A percentile compares a stretch with the other conserved stretches of the same genome.
Conservation (phyloP, 1,284 basidiomycete genomes). For the Fistulina hepatica region DNA sequence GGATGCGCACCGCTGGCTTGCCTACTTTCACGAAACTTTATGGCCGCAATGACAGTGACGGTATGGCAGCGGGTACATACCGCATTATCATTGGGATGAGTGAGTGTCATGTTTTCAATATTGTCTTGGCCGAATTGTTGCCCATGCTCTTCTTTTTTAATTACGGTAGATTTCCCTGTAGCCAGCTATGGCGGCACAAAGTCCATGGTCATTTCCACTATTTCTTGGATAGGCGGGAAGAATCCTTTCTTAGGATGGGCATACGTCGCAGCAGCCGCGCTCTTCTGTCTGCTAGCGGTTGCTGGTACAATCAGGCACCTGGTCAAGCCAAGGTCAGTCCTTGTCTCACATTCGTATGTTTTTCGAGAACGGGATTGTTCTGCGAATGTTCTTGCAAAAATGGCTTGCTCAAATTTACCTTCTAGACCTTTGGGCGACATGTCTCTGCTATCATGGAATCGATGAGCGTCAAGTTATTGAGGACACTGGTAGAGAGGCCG, state of each 20-base stretch:
- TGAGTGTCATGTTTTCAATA: conserved; percentile 31
- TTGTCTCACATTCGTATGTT: conserved; percentile 6
- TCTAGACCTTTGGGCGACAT: conserved; percentile 70
- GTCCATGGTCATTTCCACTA: conserved; percentile 92
- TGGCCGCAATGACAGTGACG: conserved; percentile 77
- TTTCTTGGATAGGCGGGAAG: conserved; percentile 97
- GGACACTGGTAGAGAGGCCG: no score
- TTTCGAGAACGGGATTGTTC: not conserved
- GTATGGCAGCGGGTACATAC: conserved; percentile 71
- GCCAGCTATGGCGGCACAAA: conserved; percentile 89
- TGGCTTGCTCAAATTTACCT: conserved; percentile 6
- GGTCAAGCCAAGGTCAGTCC: conserved; percentile 82
- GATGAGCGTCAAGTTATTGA: no score
- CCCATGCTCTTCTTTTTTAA: no score
- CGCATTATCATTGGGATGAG: conserved; percentile 74
- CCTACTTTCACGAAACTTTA: conserved; percentile 96
- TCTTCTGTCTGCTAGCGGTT: conserved; percentile 84
- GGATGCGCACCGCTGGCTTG: conserved; percentile 97
- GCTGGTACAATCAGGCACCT: conserved; percentile 87
- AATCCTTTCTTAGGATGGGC: conserved; percentile 97
- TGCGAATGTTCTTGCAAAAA: not conserved
- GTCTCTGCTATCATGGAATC: conserved; percentile 82
- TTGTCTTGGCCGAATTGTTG: no score
- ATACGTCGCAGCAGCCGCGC: conserved; percentile 80
- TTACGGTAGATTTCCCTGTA: conserved; percentile 88